These are phyloP conservation scores for Ophiostoma quercus DNA, from an alignment of 2,329 filamentous ascomycete species.

Conservation along the genomic window DNA sequence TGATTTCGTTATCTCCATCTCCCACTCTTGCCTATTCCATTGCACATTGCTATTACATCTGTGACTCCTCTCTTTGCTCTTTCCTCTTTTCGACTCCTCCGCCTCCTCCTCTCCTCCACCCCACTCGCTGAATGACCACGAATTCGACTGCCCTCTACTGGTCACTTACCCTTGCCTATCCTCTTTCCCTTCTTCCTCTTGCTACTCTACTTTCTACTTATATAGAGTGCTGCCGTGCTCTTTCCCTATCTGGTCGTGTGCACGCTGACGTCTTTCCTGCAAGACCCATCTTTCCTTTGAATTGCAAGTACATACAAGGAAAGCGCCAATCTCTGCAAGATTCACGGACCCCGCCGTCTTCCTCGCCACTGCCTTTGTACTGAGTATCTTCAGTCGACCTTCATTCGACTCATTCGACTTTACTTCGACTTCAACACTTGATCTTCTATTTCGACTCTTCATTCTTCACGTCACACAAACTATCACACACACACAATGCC, in stretches of 20 bases:
- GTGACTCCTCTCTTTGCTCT: neutral
- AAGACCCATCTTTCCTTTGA: conserved; percentile 2
- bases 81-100: neutral
- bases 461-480: neutral
- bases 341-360: conserved; percentile 14
- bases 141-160: conserved; percentile 11
- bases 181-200: neutral
- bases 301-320: neutral
- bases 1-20: neutral
- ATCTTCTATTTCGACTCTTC: neutral
- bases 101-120: neutral
- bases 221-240: neutral
- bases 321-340: neutral
- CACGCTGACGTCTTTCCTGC: neutral
- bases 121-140: neutral
- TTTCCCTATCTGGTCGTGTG: neutral
- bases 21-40: too few species aligned
- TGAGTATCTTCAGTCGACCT: too few species aligned
- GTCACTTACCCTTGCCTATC: neutral
- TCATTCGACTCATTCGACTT: too few species aligned
- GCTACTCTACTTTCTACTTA: neutral
- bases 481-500: conserved; percentile 26
- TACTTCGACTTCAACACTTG: too few species aligned
- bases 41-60: neutral
- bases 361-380: neutral